Base-by-base conservation (phyloP, 768 basidiomycete species). In the Collybia sordida region DNA sequence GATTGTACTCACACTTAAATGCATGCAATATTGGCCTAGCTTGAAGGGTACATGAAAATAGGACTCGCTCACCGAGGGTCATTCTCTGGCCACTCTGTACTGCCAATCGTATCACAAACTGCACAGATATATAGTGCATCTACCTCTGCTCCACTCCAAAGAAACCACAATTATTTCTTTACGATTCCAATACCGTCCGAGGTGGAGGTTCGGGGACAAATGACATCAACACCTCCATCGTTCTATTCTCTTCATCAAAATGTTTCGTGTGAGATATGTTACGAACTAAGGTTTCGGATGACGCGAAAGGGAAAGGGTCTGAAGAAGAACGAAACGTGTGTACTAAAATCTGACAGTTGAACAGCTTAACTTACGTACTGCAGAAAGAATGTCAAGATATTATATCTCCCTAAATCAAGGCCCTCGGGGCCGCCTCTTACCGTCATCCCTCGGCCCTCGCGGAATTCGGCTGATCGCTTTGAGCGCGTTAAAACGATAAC, bases 341-440 rank as follows among this genome's bases (percentile, higher is more conserved):
- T 56, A 2, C 31, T 27, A 9, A 21, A 38, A 25, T 28, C 6
- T 19, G 17, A 8, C 21, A 5, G 1, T n/a, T 36, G 11, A 22
- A 36, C 19, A 25, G 23, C 35, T 51, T 12, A 42, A 28, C 17
- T 41, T 21, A n/a, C 28, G 12, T 22, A 38, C 19, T 42, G 22
- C 47, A 69, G 68, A 44, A 64, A 57, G 52, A 50, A 50, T 31
- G 64, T 75, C 40, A 71, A 67, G 8, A 58, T 78, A 11, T 63
- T 73, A 31, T 77, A 77, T 54, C 63, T 78, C 17, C 76, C 75
- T 2, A 74, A 75, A 56, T 65, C 74, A 14, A 65, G 65, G 40
- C 76, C 75, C 3, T 34, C 58, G 12, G 47, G 63, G 31, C 68
- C 72, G 14, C 62, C 71, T 3, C 42, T 73, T 37, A 52, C 60